Evolutionary conservation across 2,329 filamentous ascomycete genomes (phyloP).

Genomic region (Fusarium tjaetaba): DNA sequence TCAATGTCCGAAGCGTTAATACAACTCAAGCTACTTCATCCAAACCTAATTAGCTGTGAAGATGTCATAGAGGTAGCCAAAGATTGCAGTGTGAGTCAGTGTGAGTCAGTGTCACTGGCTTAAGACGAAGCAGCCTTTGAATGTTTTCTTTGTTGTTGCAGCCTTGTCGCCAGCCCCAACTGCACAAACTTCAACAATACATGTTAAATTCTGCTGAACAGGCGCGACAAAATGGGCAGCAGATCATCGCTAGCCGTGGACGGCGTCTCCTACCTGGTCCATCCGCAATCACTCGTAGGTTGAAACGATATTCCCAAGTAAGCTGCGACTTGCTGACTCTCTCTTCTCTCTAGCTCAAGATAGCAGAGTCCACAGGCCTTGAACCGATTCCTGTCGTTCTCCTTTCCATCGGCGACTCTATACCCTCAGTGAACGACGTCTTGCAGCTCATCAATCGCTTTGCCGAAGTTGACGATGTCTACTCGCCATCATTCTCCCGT

Average conservation of each 20-base stretch:
- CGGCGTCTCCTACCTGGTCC: background rate
- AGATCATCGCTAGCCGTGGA: background rate
- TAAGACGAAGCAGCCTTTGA: background rate
- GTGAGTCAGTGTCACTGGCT: background rate
- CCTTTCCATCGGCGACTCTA: rapidly evolving
- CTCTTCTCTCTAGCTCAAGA: background rate
- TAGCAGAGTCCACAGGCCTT: rapidly evolving
- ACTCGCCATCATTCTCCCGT: background rate
- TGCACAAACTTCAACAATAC: background rate
- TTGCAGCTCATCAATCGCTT: background rate
- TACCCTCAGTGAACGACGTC: rapidly evolving
- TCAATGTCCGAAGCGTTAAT: background rate
- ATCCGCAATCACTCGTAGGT: background rate
- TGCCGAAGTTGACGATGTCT: background rate
- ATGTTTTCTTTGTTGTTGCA: background rate
- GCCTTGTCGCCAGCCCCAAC: background rate
- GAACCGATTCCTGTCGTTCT: background rate
- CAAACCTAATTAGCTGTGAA: too few relatives aligned
- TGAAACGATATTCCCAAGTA: background rate
- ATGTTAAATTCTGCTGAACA: background rate
- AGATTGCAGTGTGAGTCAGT: background rate
- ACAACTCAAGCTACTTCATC: background rate
- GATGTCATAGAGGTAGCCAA: too few relatives aligned
- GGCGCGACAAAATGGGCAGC: background rate
- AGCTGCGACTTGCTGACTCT: background rate